These are phyloP conservation scores for Staphylotrichum longicolle DNA, from an alignment of 495 filamentous ascomycete genomes.

Conservation along the genomic window DNA sequence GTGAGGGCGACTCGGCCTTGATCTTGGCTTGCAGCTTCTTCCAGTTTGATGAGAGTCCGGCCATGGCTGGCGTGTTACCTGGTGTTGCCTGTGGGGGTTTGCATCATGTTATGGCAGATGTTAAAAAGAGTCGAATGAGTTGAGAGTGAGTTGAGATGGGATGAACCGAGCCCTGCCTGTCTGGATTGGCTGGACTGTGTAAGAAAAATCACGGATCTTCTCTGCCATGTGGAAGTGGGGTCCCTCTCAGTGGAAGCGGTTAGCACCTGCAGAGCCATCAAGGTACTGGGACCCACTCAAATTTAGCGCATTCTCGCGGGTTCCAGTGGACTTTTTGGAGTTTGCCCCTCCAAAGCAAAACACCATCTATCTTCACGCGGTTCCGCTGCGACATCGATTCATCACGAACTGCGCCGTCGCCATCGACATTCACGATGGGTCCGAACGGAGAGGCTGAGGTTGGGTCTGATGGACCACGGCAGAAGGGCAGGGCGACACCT, in stretches of 20 bases:
- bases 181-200: neutral
- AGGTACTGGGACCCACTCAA: slow-evolving; percentile 1
- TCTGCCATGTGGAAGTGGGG: neutral
- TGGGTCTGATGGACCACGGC: slow-evolving; percentile 50
- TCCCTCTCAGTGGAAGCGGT: neutral
- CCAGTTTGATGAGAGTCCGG: slow-evolving; percentile 63
- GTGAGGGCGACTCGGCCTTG: slow-evolving; percentile 49
- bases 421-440: slow-evolving; percentile 42
- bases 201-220: neutral
- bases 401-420: slow-evolving; percentile 7
- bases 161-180: neutral
- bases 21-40: slow-evolving; percentile 68
- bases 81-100: neutral
- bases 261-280: slow-evolving; percentile 6
- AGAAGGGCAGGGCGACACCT: slow-evolving; percentile 76
- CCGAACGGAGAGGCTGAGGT: slow-evolving; percentile 45
- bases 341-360: slow-evolving; percentile 12
- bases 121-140: no score
- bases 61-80: slow-evolving; percentile 28
- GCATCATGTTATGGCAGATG: neutral
- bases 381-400: slow-evolving; percentile 5
- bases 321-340: neutral
- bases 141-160: neutral
- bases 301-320: neutral
- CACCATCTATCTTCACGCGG: neutral